Conservation (phyloP, 768 basidiomycete genomes). For the Lactarius akahatsu region DNA sequence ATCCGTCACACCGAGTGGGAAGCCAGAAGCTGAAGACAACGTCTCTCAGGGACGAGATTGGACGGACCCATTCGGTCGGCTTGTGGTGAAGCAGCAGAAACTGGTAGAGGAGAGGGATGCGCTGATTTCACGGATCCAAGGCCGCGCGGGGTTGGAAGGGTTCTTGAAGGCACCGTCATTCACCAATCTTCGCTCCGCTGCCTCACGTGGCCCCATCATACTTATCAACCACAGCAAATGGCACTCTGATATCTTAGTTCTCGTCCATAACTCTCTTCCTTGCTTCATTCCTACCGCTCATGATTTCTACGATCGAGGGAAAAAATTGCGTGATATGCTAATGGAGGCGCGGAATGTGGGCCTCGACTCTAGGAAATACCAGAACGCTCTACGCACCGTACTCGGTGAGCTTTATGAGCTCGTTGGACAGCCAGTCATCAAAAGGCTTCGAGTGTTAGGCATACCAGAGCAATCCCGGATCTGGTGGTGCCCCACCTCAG, state of each 20-base stretch:
- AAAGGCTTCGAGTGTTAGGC: no score
- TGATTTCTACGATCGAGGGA: slow-evolving; percentile 4
- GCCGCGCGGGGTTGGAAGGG: background rate
- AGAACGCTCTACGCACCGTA: no score
- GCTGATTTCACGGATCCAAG: background rate
- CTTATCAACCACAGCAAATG: slow-evolving; percentile 6
- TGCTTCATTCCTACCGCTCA: background rate
- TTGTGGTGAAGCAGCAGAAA: background rate
- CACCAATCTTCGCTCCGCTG: background rate
- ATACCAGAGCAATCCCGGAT: no score
- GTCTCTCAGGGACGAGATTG: no score
- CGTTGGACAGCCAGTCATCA: no score
- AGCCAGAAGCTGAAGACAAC: no score
- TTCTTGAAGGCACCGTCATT: slow-evolving; percentile 4
- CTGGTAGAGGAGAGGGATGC: slow-evolving; percentile 3
- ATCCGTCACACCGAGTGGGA: background rate
- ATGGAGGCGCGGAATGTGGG: no score
- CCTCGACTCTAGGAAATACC: no score
- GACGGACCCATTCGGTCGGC: background rate
- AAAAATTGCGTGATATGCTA: no score
- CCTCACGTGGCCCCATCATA: slow-evolving; percentile 10
- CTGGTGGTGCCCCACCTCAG: no score
- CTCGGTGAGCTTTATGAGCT: no score
- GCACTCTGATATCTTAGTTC: slow-evolving; percentile 7
- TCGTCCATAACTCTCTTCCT: background rate